Base-by-base conservation (phyloP, 768 basidiomycete species). In the Psilocybe cyanescens region DNA sequence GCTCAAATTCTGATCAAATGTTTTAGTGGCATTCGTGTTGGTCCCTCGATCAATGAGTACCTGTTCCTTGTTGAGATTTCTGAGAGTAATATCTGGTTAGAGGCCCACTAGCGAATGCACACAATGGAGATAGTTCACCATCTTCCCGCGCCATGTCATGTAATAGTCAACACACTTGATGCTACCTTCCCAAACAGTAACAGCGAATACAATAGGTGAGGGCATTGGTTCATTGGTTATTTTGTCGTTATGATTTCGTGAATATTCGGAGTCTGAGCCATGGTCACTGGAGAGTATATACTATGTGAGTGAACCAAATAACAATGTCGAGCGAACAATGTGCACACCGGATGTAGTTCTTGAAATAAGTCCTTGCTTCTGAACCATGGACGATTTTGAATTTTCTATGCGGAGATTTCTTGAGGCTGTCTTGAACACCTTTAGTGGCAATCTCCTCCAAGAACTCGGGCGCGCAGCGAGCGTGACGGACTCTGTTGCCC, bases 81-180 rank as follows among this genome's bases (percentile, higher is more conserved):
- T 74, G 49, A 29, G 58, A 30, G 28, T 49, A 24, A 44, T 28
- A 19, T 37, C 35, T 51, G 47, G 31, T 39, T 17, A 35, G 33
- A 54, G 12, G 41, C 30, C 37, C 35, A 46, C 55, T 19, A 44
- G 56, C 14, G 19, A 55, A 37, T 11, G 46, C 33, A 53, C 3
- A 60, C 41, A 51, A 35, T 3, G 56, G 9, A 49, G 31, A 51
- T 28, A 66, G 62, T 78, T 54, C 50, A 81, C 81, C 54, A 70
- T 75, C 68, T 78, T 75, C 12, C 78, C 75, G 62, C 75, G 73
- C 82, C 82, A 83, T 31, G 79, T 78, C 79, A 82, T 79, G 63
- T 83, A 83, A 68, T 81, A 83, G 66, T 84, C 81, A 35, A 82
- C 76, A 41, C 76, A 75, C 63, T 76, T 80, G 55, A 74, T 72